These are phyloP conservation scores for Imleria badia DNA, from an alignment of 768 basidiomycete species.

Conservation along the genomic window DNA sequence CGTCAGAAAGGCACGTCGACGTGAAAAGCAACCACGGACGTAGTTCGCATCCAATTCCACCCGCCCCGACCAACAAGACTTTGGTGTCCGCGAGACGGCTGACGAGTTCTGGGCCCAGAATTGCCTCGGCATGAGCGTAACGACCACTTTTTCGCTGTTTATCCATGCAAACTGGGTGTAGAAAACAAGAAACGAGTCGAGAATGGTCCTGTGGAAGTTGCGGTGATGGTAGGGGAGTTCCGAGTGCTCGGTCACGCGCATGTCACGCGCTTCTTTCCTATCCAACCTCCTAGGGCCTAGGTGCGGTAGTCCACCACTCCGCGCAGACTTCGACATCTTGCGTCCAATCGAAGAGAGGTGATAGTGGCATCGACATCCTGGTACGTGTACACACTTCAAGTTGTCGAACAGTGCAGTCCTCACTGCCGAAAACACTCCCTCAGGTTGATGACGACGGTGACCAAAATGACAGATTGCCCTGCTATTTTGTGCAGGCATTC, in stretches of 20 bases:
- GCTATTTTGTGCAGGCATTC: too few species aligned
- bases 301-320: too few species aligned
- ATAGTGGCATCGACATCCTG: too few species aligned
- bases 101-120: constrained; percentile 76
- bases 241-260: constrained; percentile 22
- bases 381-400: too few species aligned
- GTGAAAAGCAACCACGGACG: constrained; percentile 45
- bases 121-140: constrained; percentile 65
- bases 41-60: constrained; percentile 97
- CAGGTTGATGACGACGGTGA: too few species aligned
- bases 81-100: constrained; percentile 57
- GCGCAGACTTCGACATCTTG: too few species aligned
- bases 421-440: too few species aligned
- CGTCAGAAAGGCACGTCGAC: neutral
- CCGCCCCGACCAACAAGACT: constrained; percentile 90
- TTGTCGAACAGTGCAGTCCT: too few species aligned
- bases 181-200: neutral
- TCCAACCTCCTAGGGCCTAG: too few species aligned
- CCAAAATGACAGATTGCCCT: too few species aligned
- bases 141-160: constrained; percentile 32
- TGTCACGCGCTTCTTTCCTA: too few species aligned
- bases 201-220: neutral
- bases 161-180: neutral
- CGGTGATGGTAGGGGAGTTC: neutral
- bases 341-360: too few species aligned